These are phyloP conservation scores for Acanthamoeba castellanii DNA, from an alignment of 208 protist genomes.

Conservation along the genomic window DNA sequence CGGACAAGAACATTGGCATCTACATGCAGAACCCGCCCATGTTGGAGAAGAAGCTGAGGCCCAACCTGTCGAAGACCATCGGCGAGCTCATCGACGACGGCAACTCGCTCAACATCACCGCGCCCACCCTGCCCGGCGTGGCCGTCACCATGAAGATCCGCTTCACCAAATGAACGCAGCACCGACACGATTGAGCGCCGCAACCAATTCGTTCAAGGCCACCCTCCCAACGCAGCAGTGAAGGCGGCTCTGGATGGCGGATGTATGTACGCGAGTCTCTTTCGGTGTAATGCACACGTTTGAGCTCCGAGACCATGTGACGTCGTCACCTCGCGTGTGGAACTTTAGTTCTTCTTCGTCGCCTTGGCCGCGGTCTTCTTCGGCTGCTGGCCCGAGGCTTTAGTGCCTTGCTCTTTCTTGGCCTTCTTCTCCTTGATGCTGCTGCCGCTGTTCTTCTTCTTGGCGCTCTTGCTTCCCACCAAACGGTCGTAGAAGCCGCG, in stretches of 20 bases:
- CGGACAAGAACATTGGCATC: constrained; percentile 34
- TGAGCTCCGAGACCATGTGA: too few relatives aligned
- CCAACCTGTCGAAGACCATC: constrained; percentile 57
- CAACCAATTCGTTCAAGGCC: too few relatives aligned
- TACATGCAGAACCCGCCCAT: constrained; percentile 60
- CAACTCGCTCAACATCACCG: constrained; percentile 44
- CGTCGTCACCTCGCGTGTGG: too few relatives aligned
- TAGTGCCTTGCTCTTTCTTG: background rate
- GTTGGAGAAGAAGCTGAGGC: constrained; percentile 62
- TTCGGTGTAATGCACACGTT: too few relatives aligned
- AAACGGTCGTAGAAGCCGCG: background rate
- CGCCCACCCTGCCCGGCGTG: constrained; percentile 24
- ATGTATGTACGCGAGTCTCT: too few relatives aligned
- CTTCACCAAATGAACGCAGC: constrained; percentile 5
- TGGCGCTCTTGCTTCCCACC: background rate
- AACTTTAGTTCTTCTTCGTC: background rate
- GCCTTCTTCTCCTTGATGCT: background rate
- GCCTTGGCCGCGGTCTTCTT: background rate
- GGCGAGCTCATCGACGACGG: constrained; percentile 40
- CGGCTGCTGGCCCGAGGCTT: too few relatives aligned
- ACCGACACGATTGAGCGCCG: background rate
- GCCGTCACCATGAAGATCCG: constrained; percentile 41
- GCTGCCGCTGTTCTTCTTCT: background rate
- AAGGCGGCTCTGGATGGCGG: too few relatives aligned
- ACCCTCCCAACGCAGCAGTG: too few relatives aligned